Evolutionary conservation across 2,329 filamentous ascomycete genomes (phyloP).

Genomic region (Scolecobasidium constrictum): DNA sequence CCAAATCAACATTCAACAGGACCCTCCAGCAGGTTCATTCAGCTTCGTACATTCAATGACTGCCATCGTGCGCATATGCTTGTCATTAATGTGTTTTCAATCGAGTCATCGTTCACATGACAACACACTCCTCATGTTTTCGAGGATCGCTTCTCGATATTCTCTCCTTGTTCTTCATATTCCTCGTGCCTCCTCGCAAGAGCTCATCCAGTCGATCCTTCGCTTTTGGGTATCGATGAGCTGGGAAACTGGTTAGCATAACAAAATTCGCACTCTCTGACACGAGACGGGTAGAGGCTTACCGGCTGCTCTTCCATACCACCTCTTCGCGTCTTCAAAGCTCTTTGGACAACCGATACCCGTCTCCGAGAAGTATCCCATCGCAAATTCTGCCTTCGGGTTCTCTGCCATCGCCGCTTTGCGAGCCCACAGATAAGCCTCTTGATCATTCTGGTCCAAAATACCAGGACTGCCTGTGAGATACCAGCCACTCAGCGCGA

Average conservation of each 20-base stretch:
- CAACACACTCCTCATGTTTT: slow-evolving; percentile 10
- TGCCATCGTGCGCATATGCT: too few relatives aligned
- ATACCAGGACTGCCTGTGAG: slow-evolving; percentile 83
- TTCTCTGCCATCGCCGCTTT: slow-evolving; percentile 83
- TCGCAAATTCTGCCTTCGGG: slow-evolving; percentile 92
- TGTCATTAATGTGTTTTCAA: too few relatives aligned
- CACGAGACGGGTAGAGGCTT: slow-evolving; percentile 33
- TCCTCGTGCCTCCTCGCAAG: slow-evolving; percentile 65
- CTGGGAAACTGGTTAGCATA: slow-evolving; percentile 35
- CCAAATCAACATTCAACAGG: too few relatives aligned
- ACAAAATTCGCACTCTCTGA: neutral
- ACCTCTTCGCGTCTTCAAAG: slow-evolving; percentile 89
- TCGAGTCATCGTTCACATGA: too few relatives aligned
- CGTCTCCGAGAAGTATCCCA: slow-evolving; percentile 95
- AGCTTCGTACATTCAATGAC: too few relatives aligned
- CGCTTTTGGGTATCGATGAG: slow-evolving; percentile 89
- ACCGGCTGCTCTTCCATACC: slow-evolving; percentile 98
- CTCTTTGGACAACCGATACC: slow-evolving; percentile 82
- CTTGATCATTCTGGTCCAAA: slow-evolving; percentile 82
- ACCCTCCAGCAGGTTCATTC: too few relatives aligned
- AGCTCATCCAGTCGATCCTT: slow-evolving; percentile 87
- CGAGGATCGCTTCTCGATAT: slow-evolving; percentile 8
- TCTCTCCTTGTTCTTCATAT: slow-evolving; percentile 39
- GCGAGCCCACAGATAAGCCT: slow-evolving; percentile 93
- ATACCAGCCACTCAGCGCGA: slow-evolving; percentile 57